A percentile compares a stretch with the other conserved stretches of the same genome.
These are phyloP conservation scores for Crithidia sp. DNA, from an alignment of 208 protist genomes.

Conservation along the genomic window DNA sequence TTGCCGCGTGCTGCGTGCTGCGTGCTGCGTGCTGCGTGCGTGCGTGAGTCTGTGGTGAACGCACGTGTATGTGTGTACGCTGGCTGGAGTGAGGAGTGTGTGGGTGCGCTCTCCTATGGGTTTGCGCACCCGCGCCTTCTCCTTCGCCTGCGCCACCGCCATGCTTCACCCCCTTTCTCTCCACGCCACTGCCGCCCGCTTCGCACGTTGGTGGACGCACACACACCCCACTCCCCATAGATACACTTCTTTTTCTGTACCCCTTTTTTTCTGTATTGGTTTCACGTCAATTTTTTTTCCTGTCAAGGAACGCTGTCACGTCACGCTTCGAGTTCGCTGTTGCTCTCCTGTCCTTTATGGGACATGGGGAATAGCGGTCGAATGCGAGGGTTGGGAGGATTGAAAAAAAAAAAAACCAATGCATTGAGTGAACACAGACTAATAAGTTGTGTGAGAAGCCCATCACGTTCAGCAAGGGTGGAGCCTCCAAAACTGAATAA, in stretches of 20 bases:
- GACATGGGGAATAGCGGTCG: background rate
- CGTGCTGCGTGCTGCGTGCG: background rate
- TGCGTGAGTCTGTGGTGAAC: background rate
- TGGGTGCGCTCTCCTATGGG: background rate
- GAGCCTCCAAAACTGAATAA: too few relatives aligned
- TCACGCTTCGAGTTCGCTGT: constrained; percentile 9
- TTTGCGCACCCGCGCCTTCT: background rate
- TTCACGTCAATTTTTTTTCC: background rate
- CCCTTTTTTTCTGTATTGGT: background rate
- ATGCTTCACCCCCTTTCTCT: too few relatives aligned
- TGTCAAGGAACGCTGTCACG: constrained; percentile 14
- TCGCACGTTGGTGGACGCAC: background rate
- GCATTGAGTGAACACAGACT: too few relatives aligned
- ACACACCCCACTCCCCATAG: constrained; percentile 2
- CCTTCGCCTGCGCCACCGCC: background rate
- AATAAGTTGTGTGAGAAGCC: too few relatives aligned
- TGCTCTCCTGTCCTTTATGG: background rate
- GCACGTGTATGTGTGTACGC: background rate
- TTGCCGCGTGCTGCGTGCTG: background rate
- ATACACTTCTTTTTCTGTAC: constrained; percentile 13
- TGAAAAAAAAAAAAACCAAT: background rate
- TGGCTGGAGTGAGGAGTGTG: background rate
- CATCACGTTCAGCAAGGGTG: too few relatives aligned
- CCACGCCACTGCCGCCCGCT: background rate
- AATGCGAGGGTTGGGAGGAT: constrained; percentile 11